Evolutionary conservation across 148 eudicot species (phyloP).

Genomic region (Polygonum maritimum): DNA sequence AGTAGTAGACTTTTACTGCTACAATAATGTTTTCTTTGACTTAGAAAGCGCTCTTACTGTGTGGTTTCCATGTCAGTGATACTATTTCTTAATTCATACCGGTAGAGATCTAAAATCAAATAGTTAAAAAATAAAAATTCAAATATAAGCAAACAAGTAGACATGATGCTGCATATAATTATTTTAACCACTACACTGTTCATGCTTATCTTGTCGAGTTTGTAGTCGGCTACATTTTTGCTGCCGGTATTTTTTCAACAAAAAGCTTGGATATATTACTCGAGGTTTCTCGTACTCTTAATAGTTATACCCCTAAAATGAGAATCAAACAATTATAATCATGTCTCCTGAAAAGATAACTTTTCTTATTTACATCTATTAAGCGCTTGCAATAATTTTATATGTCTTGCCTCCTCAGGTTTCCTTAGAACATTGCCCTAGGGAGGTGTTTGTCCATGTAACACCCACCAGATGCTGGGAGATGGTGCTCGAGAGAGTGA

Average conservation of each 20-base stretch:
- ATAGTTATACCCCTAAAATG: background rate
- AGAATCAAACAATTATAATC: background rate
- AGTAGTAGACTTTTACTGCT: background rate
- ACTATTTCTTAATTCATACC: background rate
- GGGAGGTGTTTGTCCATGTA: constrained; percentile 62
- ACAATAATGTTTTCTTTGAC: background rate
- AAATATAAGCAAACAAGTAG: background rate
- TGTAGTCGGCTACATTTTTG: background rate
- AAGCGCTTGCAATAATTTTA: background rate
- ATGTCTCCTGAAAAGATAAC: background rate
- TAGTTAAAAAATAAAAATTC: background rate
- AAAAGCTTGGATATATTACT: background rate
- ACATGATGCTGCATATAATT: background rate
- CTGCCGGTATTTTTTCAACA: background rate
- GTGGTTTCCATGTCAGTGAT: background rate
- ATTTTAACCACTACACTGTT: background rate
- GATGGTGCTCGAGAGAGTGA: constrained; percentile 79
- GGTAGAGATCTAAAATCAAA: background rate
- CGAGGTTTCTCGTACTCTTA: background rate
- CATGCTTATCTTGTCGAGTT: background rate
- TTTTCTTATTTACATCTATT: background rate
- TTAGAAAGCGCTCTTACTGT: background rate
- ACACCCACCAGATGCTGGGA: constrained; percentile 92
- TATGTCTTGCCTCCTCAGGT: constrained; percentile 39
- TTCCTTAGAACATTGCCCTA: constrained; percentile 53